Base-by-base conservation (phyloP, 495 filamentous ascomycete species). In the Penicillium egyptiacum region DNA sequence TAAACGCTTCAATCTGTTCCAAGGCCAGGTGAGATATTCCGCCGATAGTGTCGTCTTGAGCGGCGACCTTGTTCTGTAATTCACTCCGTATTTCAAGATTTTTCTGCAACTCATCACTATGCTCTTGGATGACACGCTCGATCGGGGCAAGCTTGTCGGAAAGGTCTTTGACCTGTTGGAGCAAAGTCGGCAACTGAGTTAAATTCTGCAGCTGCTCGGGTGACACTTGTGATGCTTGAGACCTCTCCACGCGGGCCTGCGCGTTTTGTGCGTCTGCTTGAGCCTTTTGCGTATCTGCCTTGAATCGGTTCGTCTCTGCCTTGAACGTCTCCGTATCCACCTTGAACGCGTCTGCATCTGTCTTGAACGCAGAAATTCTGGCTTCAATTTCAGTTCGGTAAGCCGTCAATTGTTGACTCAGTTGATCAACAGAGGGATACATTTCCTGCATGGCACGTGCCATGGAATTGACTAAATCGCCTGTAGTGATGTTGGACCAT, bases 371-470 rank as follows among this genome's bases (percentile, higher is more conserved):
- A 20, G 45, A 52, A 19, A 52, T n/a, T 19, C 16, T 52, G 17
- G 53, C 16, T 45, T 60, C 26, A 48, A 31, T 31, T 31, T 31
- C 45, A 12, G 9, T 48, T 20, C 2, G 26, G 10, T 48, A 9
- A 4, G 45, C 45, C 11, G 10, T 11, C 16, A 48, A 31, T 48
- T 52, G 49, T 20, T 40, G 49, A 12, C n/a, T 60, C 23, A 23
- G 19, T 14, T 56, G 50, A 12, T 47, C 30, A 14, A 55, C 37
- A 5, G 61, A 65, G 4, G 73, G 73, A 33, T 74, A 75, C 66
- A 74, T 71, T 51, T 74, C 68, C 12, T 69, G 65, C 55, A 79
- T 69, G 5, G 63, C 67, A 39, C 55, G 51, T n/a, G 73, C 35
- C 66, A 78, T 78, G 11, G 62, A 53, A 33, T 64, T 68, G 25